A percentile compares a stretch with the other conserved stretches of the same genome.
phyloP scores from a whole-genome alignment of 768 basidiomycete species.

The Macrolepiota dolichaula region DNA sequence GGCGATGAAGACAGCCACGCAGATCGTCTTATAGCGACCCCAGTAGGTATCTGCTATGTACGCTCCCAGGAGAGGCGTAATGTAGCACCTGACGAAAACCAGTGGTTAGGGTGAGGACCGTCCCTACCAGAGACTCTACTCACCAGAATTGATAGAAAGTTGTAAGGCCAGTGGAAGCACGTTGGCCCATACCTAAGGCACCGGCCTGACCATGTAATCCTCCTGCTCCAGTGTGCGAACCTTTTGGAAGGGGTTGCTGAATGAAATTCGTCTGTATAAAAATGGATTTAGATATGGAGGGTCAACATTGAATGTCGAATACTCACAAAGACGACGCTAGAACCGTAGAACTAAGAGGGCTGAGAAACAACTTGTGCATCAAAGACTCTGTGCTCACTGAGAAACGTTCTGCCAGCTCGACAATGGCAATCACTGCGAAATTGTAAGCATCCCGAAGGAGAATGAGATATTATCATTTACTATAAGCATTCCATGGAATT shows the following conservation, averaged over 20 bases:
- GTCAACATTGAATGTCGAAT: neutral
- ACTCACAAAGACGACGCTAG: constrained; percentile 47
- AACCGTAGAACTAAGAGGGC: constrained; percentile 38
- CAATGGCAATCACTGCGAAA: constrained; percentile 53
- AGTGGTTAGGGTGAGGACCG: constrained; percentile 7
- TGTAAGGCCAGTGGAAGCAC: constrained; percentile 65
- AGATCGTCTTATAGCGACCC: constrained; percentile 70
- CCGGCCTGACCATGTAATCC: constrained; percentile 55
- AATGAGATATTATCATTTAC: constrained; percentile 26
- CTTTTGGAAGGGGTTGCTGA: constrained; percentile 62
- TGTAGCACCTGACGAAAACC: constrained; percentile 40
- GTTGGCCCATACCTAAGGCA: constrained; percentile 65
- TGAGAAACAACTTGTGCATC: neutral
- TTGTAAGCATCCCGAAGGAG: neutral
- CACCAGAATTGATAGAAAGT: constrained; percentile 75
- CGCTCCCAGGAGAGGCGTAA: constrained; percentile 60
- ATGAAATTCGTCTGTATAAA: constrained; percentile 63
- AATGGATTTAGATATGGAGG: neutral
- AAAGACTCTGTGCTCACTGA: constrained; percentile 38
- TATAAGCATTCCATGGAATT: constrained; percentile 56
- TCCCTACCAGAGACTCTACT: constrained; percentile 4
- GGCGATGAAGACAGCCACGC: constrained; percentile 49
- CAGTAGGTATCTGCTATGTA: constrained; percentile 65
- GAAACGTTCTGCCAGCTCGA: constrained; percentile 74
- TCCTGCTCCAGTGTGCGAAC: constrained; percentile 65